Conservation (phyloP, 768 basidiomycete species). For the Russula virescens region DNA sequence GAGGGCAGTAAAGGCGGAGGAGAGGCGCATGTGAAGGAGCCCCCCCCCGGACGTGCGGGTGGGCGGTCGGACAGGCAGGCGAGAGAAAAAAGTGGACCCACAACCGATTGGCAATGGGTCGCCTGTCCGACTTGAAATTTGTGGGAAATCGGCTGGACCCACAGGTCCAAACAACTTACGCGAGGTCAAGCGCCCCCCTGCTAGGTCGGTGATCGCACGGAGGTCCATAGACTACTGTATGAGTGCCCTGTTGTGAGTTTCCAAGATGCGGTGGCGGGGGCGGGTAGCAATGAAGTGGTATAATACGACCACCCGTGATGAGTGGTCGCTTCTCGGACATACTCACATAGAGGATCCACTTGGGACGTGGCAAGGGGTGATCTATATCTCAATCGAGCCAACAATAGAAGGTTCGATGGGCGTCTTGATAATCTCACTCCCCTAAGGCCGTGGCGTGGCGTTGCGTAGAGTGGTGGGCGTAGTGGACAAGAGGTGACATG, state of each 20-base stretch:
- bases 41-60: background rate
- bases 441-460: background rate
- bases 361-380: constrained; percentile 10
- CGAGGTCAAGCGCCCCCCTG: constrained; percentile 16
- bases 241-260: background rate
- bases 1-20: background rate
- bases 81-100: constrained; percentile 17
- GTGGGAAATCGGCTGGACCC: constrained; percentile 19
- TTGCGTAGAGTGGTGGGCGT: background rate
- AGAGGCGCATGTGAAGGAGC: constrained; percentile 3
- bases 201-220: constrained; percentile 17
- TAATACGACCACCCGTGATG: background rate
- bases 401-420: constrained; percentile 7
- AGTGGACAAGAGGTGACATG: background rate
- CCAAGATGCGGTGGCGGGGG: background rate
- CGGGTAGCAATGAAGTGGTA: background rate
- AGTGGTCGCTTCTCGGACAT: background rate
- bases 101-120: constrained; percentile 17
- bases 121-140: constrained; percentile 10
- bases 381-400: background rate
- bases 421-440: constrained; percentile 7
- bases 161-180: constrained; percentile 23
- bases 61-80: background rate
- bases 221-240: constrained; percentile 18
- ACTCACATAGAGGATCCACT: constrained; percentile 4